A percentile compares a stretch with the other conserved stretches of the same genome.
Conservation (phyloP, 257 asterid genomes). For the Prunella vulgaris region DNA sequence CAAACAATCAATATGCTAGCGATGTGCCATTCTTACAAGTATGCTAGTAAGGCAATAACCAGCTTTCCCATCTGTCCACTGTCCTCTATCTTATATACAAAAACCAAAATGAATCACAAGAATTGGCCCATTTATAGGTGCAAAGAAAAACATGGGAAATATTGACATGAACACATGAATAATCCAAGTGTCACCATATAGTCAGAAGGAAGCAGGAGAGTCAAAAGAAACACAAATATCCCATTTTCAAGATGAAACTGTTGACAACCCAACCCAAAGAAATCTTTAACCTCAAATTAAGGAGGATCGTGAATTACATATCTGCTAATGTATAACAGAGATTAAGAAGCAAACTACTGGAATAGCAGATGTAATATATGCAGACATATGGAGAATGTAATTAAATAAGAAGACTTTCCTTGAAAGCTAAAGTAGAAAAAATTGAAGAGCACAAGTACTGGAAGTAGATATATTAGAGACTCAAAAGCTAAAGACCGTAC, state of each 20-base stretch:
- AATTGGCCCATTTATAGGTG: neutral
- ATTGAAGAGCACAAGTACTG: neutral
- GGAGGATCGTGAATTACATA: neutral
- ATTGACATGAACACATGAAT: neutral
- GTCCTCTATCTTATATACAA: neutral
- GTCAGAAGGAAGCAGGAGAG: neutral
- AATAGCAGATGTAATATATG: neutral
- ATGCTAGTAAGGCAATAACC: neutral
- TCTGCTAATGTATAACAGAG: neutral
- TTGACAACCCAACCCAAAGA: neutral
- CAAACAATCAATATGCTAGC: constrained; percentile 6
- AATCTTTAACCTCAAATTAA: neutral
- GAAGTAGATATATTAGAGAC: neutral
- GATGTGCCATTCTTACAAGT: neutral
- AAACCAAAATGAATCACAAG: neutral
- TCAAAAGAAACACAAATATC: neutral
- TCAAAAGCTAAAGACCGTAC: constrained; percentile 31
- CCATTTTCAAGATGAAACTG: constrained; percentile 9
- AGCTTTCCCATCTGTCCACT: constrained; percentile 4
- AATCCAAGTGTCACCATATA: neutral
- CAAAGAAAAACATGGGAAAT: neutral
- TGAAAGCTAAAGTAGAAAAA: neutral
- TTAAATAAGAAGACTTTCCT: neutral
- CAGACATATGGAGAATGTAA: constrained; percentile 5
- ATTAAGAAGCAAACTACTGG: constrained; percentile 2